Conservation (phyloP, 2,329 filamentous ascomycete species). For the Penicillium sp. region DNA sequence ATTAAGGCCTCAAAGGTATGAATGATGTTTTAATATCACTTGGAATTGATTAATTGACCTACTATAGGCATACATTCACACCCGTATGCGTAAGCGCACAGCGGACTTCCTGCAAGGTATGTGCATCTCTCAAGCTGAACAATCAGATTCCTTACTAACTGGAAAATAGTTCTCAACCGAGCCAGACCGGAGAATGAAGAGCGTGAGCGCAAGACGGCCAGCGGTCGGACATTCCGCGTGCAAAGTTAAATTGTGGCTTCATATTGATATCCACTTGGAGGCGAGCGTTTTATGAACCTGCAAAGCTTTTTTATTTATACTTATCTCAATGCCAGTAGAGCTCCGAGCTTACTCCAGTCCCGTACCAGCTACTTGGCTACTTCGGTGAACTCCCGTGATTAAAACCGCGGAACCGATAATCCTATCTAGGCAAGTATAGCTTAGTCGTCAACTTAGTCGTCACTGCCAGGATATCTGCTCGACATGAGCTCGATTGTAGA, state of each 20-base stretch:
- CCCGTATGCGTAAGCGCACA: slow-evolving; percentile 94
- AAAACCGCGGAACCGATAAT: not conserved
- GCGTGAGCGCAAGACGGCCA: slow-evolving; percentile 97
- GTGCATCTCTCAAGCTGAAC: slow-evolving; percentile 52
- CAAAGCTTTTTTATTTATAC: slow-evolving; percentile 16
- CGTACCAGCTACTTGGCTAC: not conserved
- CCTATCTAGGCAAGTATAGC: not conserved
- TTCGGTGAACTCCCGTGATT: not conserved
- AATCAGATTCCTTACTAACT: slow-evolving; percentile 34
- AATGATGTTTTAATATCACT: not conserved
- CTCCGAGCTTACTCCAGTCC: no score
- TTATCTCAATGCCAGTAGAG: not conserved
- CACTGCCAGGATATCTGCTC: not conserved
- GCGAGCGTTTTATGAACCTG: slow-evolving; percentile 21
- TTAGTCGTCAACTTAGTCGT: not conserved
- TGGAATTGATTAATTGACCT: slow-evolving; percentile 3
- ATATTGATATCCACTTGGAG: slow-evolving; percentile 27
- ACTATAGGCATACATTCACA: slow-evolving; percentile 86
- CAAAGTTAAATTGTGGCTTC: slow-evolving; percentile 45
- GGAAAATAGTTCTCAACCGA: slow-evolving; percentile 77
- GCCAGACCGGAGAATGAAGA: slow-evolving; percentile 94
- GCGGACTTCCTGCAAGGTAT: slow-evolving; percentile 96
- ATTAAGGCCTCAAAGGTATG: slow-evolving; percentile 93
- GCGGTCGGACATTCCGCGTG: slow-evolving; percentile 83
- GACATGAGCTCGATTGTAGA: not conserved